Percentiles rank a stretch among this genome's conserved stretches.
Evolutionary conservation across 169 alveolate genomes (phyloP).

Genomic region (Plasmodium gallinaceum): DNA sequence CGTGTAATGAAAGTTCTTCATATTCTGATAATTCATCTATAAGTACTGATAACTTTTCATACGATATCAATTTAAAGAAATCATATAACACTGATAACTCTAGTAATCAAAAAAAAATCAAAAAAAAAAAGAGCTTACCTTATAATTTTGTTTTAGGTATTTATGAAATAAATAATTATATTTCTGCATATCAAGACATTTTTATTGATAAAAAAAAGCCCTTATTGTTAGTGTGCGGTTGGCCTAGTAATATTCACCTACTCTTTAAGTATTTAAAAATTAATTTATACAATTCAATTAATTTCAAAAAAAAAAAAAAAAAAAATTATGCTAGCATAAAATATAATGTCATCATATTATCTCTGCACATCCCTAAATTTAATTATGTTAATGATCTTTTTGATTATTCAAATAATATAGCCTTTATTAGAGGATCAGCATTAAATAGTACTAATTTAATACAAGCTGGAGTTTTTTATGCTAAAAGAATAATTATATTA

Average conservation of each 20-base stretch:
- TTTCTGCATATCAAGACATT: constrained; percentile 58
- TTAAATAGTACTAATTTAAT: constrained; percentile 77
- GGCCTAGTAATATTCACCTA: constrained; percentile 81
- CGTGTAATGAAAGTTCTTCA: not conserved
- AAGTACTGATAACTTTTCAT: not conserved
- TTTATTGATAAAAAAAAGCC: constrained; percentile 53
- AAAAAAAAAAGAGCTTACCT: not conserved
- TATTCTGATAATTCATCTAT: not conserved
- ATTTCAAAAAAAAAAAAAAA: not conserved
- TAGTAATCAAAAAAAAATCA: not conserved
- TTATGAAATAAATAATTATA: constrained; percentile 59
- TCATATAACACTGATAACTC: not conserved
- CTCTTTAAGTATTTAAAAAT: constrained; percentile 77
- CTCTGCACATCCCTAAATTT: constrained; percentile 80
- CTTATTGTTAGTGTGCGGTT: constrained; percentile 83
- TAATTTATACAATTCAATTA: constrained; percentile 5
- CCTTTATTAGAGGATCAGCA: constrained; percentile 84
- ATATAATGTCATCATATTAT: constrained; percentile 70
- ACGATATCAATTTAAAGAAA: not conserved
- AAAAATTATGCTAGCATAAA: constrained; percentile 11
- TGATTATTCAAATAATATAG: constrained; percentile 70
- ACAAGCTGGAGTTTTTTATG: constrained; percentile 80
- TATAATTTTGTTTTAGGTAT: constrained; percentile 55
- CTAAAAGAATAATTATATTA: constrained; percentile 56
- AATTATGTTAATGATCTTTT: constrained; percentile 73